These are phyloP conservation scores for Teratosphaeria pseudoeucalypti DNA, from an alignment of 2,329 filamentous ascomycete species.

Conservation along the genomic window DNA sequence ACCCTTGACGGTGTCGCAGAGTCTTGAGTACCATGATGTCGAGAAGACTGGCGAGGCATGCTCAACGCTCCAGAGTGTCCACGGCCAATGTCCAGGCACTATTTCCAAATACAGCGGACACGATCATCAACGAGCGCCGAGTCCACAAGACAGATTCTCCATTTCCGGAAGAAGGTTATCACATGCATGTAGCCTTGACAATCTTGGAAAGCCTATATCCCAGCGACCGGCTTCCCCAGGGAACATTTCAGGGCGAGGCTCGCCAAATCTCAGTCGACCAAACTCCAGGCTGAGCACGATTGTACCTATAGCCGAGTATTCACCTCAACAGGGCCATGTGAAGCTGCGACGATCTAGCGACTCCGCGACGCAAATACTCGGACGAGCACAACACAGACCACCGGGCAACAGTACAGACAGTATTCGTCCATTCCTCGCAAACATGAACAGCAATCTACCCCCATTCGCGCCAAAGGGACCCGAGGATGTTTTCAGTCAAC, in stretches of 20 bases:
- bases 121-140: background rate
- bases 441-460: background rate
- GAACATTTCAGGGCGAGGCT: background rate
- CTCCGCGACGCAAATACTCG: background rate
- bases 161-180: background rate
- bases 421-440: background rate
- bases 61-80: background rate
- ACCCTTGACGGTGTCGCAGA: background rate
- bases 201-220: background rate
- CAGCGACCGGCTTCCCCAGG: background rate
- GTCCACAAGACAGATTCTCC: background rate
- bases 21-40: background rate
- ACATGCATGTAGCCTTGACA: background rate
- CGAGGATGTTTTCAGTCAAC: background rate
- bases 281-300: background rate
- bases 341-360: background rate
- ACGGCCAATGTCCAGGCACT: background rate
- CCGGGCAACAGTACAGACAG: background rate
- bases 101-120: background rate
- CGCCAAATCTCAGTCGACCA: background rate
- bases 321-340: background rate
- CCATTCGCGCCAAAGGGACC: constrained; percentile 3
- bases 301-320: background rate
- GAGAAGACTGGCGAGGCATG: background rate
- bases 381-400: background rate